Percentiles rank a stretch among this genome's conserved stretches.
Evolutionary conservation across 345 rosid genomes (phyloP).

Genomic region (Acer saccharum): DNA sequence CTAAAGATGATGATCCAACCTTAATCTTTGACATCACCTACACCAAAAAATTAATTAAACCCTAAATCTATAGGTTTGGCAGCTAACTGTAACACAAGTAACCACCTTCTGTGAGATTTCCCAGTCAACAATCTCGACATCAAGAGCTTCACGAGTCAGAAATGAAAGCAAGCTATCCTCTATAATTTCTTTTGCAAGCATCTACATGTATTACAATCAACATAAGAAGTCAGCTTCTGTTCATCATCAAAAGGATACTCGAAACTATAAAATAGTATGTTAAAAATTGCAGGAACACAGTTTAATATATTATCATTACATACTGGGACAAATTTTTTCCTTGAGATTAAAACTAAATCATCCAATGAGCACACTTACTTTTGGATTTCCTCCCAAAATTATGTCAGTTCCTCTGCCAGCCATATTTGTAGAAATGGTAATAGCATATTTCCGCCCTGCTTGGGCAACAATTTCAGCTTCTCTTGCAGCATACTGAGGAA

Average conservation of each 20-base stretch:
- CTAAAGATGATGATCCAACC: conserved; percentile 79
- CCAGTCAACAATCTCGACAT: conserved; percentile 46
- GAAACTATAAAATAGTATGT: conserved; percentile 10
- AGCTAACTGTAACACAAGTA: conserved; percentile 18
- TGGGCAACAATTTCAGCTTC: conserved; percentile 95
- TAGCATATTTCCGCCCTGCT: conserved; percentile 90
- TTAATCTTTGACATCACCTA: conserved; percentile 80
- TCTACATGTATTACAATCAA: conserved; percentile 44
- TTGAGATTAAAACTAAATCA: conserved; percentile 10
- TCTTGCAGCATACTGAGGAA: conserved; percentile 85
- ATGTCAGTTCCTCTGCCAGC: conserved; percentile 99
- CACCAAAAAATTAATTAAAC: conserved; percentile 21
- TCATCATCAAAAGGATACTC: conserved; percentile 17
- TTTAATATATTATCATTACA: conserved; percentile 1
- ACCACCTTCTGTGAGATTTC: conserved; percentile 58
- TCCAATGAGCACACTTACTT: conserved; percentile 46
- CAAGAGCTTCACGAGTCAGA: conserved; percentile 63
- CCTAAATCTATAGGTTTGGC: conserved; percentile 8
- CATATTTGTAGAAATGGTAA: conserved; percentile 97
- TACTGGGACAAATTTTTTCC: background rate
- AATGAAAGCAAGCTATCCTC: conserved; percentile 79
- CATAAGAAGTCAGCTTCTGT: conserved; percentile 11
- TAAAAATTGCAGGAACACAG: conserved; percentile 4
- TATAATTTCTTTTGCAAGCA: conserved; percentile 88
- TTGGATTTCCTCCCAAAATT: conserved; percentile 95